A percentile compares a stretch with the other conserved stretches of the same genome.
phyloP scores from a whole-genome alignment of 371 early-diverging fungal genomes.

The Mortierella sp. region DNA sequence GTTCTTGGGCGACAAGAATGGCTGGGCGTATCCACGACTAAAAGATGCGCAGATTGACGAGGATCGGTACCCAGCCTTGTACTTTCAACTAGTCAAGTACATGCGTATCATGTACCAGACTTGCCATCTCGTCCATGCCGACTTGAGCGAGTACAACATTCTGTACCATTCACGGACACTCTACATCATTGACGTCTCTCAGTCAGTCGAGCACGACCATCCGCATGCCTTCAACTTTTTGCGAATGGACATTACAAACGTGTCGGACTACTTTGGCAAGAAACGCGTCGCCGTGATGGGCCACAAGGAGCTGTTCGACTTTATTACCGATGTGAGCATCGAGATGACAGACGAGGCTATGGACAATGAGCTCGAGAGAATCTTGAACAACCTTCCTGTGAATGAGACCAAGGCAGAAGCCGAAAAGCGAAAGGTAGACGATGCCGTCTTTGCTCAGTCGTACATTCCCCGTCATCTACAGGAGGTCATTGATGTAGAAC shows the following conservation, averaged over 20 bases:
- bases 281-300: constrained; percentile 86
- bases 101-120: constrained; percentile 96
- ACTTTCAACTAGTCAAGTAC: constrained; percentile 88
- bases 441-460: constrained; percentile 90
- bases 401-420: constrained; percentile 56
- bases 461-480: constrained; percentile 94
- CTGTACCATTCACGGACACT: constrained; percentile 87
- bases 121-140: constrained; percentile 98
- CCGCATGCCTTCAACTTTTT: constrained; percentile 99
- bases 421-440: constrained; percentile 71
- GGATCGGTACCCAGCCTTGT: constrained; percentile 80
- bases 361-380: constrained; percentile 72
- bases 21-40: constrained; percentile 96
- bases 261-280: constrained; percentile 95
- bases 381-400: constrained; percentile 41
- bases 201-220: constrained; percentile 99
- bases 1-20: constrained; percentile 92
- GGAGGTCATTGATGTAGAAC: constrained; percentile 90
- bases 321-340: constrained; percentile 78
- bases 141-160: constrained; percentile 99
- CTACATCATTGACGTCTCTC: constrained; percentile 99
- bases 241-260: constrained; percentile 95
- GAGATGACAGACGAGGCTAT: constrained; percentile 72
- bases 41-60: constrained; percentile 91
- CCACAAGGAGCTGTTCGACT: constrained; percentile 89